Percentiles rank a stretch among this genome's conserved stretches.
phyloP scores from a whole-genome alignment of 116 monocot genomes.

The Cymodocea nodosa region DNA sequence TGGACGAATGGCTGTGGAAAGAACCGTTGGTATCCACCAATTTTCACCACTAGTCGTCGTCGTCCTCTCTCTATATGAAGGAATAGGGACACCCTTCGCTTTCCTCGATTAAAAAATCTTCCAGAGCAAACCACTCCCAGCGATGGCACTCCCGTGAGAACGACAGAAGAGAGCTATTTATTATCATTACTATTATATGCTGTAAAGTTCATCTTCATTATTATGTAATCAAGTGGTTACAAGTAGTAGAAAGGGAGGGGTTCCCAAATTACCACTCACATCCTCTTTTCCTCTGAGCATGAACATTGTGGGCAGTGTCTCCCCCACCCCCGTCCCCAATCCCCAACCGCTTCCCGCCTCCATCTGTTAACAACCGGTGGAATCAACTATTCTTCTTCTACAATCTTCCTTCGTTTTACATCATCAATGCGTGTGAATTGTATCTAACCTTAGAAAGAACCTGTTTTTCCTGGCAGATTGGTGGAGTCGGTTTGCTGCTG shows the following conservation, averaged over 20 bases:
- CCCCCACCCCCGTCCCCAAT: neutral
- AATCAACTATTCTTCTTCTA: no score
- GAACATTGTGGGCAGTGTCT: neutral
- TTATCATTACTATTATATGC: neutral
- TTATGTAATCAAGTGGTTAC: neutral
- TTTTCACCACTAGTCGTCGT: no score
- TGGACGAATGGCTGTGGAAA: no score
- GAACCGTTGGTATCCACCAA: neutral
- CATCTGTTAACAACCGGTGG: no score
- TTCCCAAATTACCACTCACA: neutral
- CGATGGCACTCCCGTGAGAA: slow-evolving; percentile 27
- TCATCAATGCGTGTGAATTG: neutral
- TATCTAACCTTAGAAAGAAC: neutral
- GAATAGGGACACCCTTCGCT: neutral
- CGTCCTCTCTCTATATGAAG: neutral
- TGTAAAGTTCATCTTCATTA: neutral
- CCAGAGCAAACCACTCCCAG: slow-evolving; percentile 3
- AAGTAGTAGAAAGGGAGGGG: neutral
- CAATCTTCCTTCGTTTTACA: no score
- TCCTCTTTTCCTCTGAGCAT: slow-evolving; percentile 4
- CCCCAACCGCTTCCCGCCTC: neutral
- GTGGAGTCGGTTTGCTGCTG: neutral
- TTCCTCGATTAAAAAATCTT: neutral
- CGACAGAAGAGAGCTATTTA: slow-evolving; percentile 5
- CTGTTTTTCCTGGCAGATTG: slow-evolving; percentile 12